Conservation (phyloP, 306 rosid species). For the Vigna radiata region DNA sequence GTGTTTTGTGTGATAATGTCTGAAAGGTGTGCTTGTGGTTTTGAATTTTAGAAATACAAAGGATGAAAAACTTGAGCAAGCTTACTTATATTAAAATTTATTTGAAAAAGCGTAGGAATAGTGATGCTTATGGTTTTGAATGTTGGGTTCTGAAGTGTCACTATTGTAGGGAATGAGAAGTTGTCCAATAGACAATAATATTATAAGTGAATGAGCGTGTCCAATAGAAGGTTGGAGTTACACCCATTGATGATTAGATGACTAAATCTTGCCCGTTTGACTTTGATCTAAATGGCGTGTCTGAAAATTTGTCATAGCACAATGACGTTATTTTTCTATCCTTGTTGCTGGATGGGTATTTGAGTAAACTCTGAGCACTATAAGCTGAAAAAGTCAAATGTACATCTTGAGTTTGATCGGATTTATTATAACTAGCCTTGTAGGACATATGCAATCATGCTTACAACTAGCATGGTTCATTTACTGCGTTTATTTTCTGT, state of each 20-base stretch:
- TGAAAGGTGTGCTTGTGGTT: too few species aligned
- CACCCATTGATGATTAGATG: background rate
- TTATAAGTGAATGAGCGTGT: background rate
- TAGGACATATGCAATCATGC: background rate
- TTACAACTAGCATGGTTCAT: slow-evolving; percentile 3
- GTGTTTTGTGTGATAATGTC: background rate
- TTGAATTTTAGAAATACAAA: background rate
- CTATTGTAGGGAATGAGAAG: background rate
- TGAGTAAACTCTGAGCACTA: background rate
- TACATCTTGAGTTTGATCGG: background rate
- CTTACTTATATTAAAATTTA: too few species aligned
- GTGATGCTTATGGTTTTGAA: background rate
- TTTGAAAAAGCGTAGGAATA: too few species aligned
- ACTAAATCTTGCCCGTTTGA: background rate
- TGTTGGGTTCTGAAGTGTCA: background rate
- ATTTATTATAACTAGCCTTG: slow-evolving; percentile 19
- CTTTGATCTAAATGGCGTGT: slow-evolving; percentile 11
- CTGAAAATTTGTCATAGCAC: background rate
- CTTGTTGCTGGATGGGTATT: background rate
- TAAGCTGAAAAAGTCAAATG: background rate
- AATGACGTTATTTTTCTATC: background rate
- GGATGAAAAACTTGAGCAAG: background rate
- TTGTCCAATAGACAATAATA: background rate
- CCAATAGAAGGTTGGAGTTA: background rate
- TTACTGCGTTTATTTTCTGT: slow-evolving; percentile 9